Percentiles rank a stretch among this genome's conserved stretches.
Evolutionary conservation across 1,139 yeast species (phyloP).

Genomic region (Yamadazyma conglobata): DNA sequence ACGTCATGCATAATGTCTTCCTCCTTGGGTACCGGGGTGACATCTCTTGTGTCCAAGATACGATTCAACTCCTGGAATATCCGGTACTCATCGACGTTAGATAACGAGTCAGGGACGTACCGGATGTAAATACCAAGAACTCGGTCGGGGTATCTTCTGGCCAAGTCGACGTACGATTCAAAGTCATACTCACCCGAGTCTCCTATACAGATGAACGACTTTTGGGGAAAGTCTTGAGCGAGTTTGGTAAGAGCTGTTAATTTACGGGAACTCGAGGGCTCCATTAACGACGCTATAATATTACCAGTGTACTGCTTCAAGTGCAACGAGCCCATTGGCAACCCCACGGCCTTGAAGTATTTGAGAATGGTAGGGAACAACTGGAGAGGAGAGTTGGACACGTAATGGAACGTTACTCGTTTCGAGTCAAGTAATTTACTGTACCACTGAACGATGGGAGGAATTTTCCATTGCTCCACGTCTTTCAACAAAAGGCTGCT

Average conservation of each 20-base stretch:
- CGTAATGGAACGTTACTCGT: slow-evolving; percentile 74
- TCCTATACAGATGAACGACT: slow-evolving; percentile 80
- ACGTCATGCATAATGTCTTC: slow-evolving; percentile 7
- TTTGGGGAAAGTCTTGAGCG: slow-evolving; percentile 69
- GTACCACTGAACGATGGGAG: slow-evolving; percentile 75
- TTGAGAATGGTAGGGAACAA: slow-evolving; percentile 61
- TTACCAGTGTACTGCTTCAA: slow-evolving; percentile 85
- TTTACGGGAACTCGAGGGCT: slow-evolving; percentile 83
- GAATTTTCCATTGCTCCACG: slow-evolving; percentile 62
- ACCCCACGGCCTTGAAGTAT: slow-evolving; percentile 50
- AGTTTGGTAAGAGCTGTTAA: slow-evolving; percentile 59
- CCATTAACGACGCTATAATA: slow-evolving; percentile 73
- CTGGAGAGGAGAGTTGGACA: slow-evolving; percentile 95
- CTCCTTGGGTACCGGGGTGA: slow-evolving; percentile 1
- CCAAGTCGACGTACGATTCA: slow-evolving; percentile 81
- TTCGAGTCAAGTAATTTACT: slow-evolving; percentile 28
- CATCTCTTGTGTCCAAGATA: slow-evolving; percentile 8
- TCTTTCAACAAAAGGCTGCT: slow-evolving; percentile 71
- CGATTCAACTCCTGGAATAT: slow-evolving; percentile 34
- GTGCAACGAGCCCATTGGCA: slow-evolving; percentile 79
- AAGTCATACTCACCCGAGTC: slow-evolving; percentile 95
- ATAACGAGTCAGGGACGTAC: slow-evolving; percentile 67
- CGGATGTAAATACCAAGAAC: slow-evolving; percentile 77
- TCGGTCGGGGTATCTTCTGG: slow-evolving; percentile 56
- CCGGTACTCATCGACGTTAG: slow-evolving; percentile 46